A percentile compares a stretch with the other conserved stretches of the same genome.
Evolutionary conservation across 1,284 basidiomycete genomes (phyloP).

Genomic region (Rhodotorula sp.): DNA sequence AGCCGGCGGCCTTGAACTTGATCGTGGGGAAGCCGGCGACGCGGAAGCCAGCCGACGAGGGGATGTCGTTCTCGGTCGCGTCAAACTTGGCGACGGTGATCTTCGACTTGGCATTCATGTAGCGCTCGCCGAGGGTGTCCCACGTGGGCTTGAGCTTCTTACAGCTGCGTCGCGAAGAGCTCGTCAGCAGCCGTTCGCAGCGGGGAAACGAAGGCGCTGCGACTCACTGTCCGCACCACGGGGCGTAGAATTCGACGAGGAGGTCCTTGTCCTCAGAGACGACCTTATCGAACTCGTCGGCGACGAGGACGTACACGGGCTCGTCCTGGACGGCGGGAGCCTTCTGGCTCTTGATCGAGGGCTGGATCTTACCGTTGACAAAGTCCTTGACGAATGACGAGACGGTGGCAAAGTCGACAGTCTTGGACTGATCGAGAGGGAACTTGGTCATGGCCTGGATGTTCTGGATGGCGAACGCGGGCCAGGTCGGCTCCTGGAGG

Average conservation of each 20-base stretch:
- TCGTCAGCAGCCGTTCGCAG: background rate
- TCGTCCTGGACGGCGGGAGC: slow-evolving; percentile 81
- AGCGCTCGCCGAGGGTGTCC: slow-evolving; percentile 87
- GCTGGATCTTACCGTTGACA: slow-evolving; percentile 69
- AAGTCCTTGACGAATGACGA: slow-evolving; percentile 66
- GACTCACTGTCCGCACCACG: slow-evolving; percentile 67
- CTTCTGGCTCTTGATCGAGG: slow-evolving; percentile 86
- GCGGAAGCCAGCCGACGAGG: slow-evolving; percentile 75
- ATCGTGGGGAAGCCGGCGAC: slow-evolving; percentile 58
- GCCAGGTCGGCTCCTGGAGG: slow-evolving; percentile 80
- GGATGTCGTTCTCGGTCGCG: slow-evolving; percentile 93
- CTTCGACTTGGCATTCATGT: slow-evolving; percentile 70
- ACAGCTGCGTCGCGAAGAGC: slow-evolving; percentile 54
- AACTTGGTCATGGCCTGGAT: slow-evolving; percentile 79
- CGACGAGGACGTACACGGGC: slow-evolving; percentile 78
- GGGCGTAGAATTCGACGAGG: slow-evolving; percentile 95
- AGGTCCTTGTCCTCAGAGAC: slow-evolving; percentile 92
- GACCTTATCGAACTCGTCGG: slow-evolving; percentile 84
- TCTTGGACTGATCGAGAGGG: slow-evolving; percentile 71
- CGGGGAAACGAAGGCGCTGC: too few relatives aligned
- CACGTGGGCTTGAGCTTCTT: slow-evolving; percentile 93
- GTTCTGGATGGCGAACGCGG: slow-evolving; percentile 90
- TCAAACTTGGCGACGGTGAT: slow-evolving; percentile 93
- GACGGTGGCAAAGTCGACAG: slow-evolving; percentile 58
- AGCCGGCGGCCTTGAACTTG: slow-evolving; percentile 93